phyloP scores from a whole-genome alignment of 495 filamentous ascomycete species.

The Penicillium cinerascens region DNA sequence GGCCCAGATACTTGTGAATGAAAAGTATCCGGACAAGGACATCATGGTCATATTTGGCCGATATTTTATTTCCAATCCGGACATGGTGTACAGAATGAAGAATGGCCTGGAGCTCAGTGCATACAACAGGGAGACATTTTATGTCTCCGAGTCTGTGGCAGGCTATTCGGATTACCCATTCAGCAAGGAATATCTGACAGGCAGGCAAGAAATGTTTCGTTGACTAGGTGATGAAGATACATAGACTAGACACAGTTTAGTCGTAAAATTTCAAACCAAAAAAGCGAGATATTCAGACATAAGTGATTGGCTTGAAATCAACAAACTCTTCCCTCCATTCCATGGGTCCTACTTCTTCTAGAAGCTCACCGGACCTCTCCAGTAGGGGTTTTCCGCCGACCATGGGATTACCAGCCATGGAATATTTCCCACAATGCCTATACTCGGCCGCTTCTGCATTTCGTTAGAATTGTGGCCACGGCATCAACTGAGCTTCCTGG shows the following conservation, averaged over 20 bases:
- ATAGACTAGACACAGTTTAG: too few relatives aligned
- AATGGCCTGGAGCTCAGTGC: conserved; percentile 33
- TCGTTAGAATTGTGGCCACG: conserved; percentile 8
- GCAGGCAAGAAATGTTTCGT: not conserved
- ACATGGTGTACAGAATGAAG: conserved; percentile 55
- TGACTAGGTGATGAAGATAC: not conserved
- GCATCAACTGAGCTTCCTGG: conserved; percentile 9
- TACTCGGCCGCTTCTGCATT: conserved; percentile 1
- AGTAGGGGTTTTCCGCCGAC: not conserved
- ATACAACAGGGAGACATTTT: conserved; percentile 14
- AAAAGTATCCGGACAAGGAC: conserved; percentile 46
- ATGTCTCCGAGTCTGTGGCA: not conserved
- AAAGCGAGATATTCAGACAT: too few relatives aligned
- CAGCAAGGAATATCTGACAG: conserved; percentile 5
- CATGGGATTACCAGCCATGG: not conserved
- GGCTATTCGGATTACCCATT: conserved; percentile 17
- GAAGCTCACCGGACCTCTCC: not conserved
- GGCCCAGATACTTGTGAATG: conserved; percentile 46
- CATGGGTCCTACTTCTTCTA: conserved; percentile 1
- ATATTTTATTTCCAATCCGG: conserved; percentile 64
- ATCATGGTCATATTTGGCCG: conserved; percentile 55
- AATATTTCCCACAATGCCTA: conserved; percentile 3
- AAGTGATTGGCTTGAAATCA: conserved; percentile 7
- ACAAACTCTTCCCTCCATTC: conserved; percentile 4
- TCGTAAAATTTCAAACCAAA: too few relatives aligned